Conservation (phyloP, 2,329 filamentous ascomycete species). For the Albophoma yamanashiensis region DNA sequence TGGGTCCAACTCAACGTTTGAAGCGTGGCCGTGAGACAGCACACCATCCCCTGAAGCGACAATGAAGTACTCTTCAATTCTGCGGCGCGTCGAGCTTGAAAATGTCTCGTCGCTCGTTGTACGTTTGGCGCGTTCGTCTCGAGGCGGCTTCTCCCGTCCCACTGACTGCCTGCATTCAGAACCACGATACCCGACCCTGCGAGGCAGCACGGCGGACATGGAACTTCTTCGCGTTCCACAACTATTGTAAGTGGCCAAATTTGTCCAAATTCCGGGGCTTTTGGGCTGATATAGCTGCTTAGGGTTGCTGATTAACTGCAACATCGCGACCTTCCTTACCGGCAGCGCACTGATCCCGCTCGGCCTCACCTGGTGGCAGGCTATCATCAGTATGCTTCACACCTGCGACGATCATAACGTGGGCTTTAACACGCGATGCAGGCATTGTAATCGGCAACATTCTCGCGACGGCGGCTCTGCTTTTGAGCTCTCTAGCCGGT, state of each 20-base stretch:
- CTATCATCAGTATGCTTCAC: conserved; percentile 22
- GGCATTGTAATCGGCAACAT: conserved; percentile 26
- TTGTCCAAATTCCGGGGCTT: too few relatives aligned
- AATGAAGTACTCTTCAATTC: neutral
- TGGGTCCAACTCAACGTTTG: neutral
- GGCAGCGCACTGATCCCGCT: conserved; percentile 29
- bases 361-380: conserved; percentile 30
- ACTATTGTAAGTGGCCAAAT: conserved; percentile 23
- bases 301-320: conserved; percentile 37
- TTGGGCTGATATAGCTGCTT: neutral
- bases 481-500: conserved; percentile 31
- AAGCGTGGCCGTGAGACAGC: neutral
- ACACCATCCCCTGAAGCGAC: neutral
- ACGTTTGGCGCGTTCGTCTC: neutral
- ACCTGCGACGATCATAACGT: neutral
- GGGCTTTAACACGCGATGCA: neutral
- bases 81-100: neutral
- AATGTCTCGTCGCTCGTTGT: conserved; percentile 1
- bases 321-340: conserved; percentile 28
- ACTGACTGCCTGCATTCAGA: conserved; percentile 15
- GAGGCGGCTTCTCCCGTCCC: neutral
- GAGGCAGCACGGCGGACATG: conserved; percentile 30
- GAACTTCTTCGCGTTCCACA: conserved; percentile 30
- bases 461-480: conserved; percentile 25
- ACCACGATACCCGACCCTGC: conserved; percentile 39